These are phyloP conservation scores for Gautieria morchelliformis DNA, from an alignment of 768 basidiomycete genomes.

Conservation along the genomic window DNA sequence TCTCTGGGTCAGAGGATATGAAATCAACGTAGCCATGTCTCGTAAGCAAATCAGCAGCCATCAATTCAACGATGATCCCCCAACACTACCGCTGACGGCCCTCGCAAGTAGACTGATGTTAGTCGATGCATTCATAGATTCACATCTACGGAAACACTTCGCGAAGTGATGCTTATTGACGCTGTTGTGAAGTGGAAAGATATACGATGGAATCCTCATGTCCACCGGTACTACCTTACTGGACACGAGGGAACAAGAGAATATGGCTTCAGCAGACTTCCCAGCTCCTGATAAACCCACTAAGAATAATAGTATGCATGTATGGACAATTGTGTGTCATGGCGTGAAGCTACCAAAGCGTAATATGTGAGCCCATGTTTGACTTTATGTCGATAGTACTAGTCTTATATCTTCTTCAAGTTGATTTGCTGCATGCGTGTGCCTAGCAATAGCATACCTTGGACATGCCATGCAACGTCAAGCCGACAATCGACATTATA, in stretches of 20 bases:
- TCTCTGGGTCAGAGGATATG: constrained; percentile 44
- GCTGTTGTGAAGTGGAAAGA: constrained; percentile 55
- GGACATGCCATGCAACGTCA: constrained; percentile 91
- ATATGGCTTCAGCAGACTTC: constrained; percentile 22
- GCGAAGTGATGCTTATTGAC: constrained; percentile 69
- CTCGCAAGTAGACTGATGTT: constrained; percentile 63
- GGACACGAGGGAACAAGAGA: constrained; percentile 17
- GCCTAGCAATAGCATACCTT: constrained; percentile 74
- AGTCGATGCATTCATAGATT: constrained; percentile 67
- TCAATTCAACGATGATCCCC: constrained; percentile 83
- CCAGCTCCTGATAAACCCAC: constrained; percentile 41
- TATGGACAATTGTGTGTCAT: constrained; percentile 83
- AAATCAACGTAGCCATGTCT: constrained; percentile 59
- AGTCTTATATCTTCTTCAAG: too few relatives aligned
- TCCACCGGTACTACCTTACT: constrained; percentile 46
- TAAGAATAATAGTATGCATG: constrained; percentile 51
- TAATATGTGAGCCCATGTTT: constrained; percentile 57
- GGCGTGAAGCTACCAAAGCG: constrained; percentile 82
- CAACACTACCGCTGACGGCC: constrained; percentile 65
- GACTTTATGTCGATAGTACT: too few relatives aligned
- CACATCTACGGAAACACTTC: constrained; percentile 77
- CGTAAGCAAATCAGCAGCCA: constrained; percentile 65
- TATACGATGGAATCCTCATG: constrained; percentile 51
- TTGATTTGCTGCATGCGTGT: too few relatives aligned
- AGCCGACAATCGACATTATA: constrained; percentile 87